Evolutionary conservation across 768 basidiomycete species (phyloP).

Genomic region (Solioccasus polychromus): DNA sequence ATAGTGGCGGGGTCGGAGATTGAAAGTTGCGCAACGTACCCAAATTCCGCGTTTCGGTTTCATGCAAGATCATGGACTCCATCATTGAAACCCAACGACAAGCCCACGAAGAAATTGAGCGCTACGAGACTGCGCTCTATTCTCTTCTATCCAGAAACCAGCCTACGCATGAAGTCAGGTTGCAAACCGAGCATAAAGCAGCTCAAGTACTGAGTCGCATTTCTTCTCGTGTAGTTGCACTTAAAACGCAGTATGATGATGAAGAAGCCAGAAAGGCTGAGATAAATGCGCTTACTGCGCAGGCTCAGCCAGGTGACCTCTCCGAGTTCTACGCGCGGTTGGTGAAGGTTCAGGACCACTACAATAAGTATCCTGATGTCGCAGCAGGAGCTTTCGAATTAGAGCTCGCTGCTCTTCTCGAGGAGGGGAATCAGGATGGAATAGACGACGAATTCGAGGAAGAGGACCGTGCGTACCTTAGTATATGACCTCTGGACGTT

Average conservation of each 20-base stretch:
- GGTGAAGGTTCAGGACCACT: constrained; percentile 94
- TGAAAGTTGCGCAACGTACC: constrained; percentile 34
- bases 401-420: constrained; percentile 78
- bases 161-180: constrained; percentile 55
- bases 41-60: constrained; percentile 2
- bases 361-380: constrained; percentile 93
- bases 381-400: constrained; percentile 76
- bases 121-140: constrained; percentile 84
- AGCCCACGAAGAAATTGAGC: constrained; percentile 93
- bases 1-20: constrained; percentile 50
- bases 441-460: constrained; percentile 70
- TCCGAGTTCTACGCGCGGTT: constrained; percentile 96
- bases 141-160: constrained; percentile 72
- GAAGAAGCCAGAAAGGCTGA: constrained; percentile 69
- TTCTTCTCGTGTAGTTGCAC: constrained; percentile 57
- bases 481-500: constrained; percentile 1
- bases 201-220: constrained; percentile 87
- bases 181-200: constrained; percentile 86
- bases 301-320: constrained; percentile 65
- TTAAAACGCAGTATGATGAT: constrained; percentile 78
- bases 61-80: constrained; percentile 71
- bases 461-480: constrained; percentile 73
- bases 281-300: constrained; percentile 57
- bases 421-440: constrained; percentile 68
- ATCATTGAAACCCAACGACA: constrained; percentile 92